phyloP scores from a whole-genome alignment of 495 filamentous ascomycete genomes.

The Penicillium flavigenum region DNA sequence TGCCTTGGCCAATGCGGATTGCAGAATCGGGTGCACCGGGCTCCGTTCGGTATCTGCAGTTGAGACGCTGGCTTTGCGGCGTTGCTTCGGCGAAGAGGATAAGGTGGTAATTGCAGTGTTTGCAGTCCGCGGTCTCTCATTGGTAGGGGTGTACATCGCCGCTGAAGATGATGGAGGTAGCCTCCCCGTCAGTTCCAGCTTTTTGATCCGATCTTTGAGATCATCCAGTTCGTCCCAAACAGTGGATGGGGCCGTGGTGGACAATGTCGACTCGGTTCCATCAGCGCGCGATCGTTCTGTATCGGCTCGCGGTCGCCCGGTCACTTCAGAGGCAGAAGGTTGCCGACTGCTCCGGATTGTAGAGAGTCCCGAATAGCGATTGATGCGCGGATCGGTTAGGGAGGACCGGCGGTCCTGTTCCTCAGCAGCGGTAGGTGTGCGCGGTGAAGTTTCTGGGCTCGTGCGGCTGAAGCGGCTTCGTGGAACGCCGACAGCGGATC shows the following conservation, averaged over 20 bases:
- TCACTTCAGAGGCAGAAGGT: constrained; percentile 49
- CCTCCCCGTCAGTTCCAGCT: constrained; percentile 88
- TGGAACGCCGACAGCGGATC: constrained; percentile 44
- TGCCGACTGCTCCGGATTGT: constrained; percentile 48
- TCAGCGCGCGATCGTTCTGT: constrained; percentile 55
- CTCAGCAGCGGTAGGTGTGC: constrained; percentile 38
- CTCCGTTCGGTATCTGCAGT: constrained; percentile 46
- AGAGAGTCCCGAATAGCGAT: constrained; percentile 57
- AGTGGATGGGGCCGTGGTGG: constrained; percentile 83
- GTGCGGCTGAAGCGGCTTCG: constrained; percentile 41
- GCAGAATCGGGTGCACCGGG: constrained; percentile 72
- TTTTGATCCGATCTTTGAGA: constrained; percentile 87
- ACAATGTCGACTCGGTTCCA: constrained; percentile 78
- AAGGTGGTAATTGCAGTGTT: constrained; percentile 91
- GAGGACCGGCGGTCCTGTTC: constrained; percentile 52
- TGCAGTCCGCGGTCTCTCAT: constrained; percentile 84
- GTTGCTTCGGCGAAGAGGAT: constrained; percentile 78
- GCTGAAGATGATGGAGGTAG: constrained; percentile 76
- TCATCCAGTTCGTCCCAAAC: constrained; percentile 99
- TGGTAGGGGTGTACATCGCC: constrained; percentile 69
- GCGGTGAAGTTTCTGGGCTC: constrained; percentile 47
- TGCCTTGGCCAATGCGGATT: constrained; percentile 75
- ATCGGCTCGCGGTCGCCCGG: constrained; percentile 37
- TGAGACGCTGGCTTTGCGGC: constrained; percentile 53
- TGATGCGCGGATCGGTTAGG: constrained; percentile 43